A percentile compares a stretch with the other conserved stretches of the same genome.
These are phyloP conservation scores for Aspergillus sp. DNA, from an alignment of 2,329 filamentous ascomycete genomes.

Conservation along the genomic window DNA sequence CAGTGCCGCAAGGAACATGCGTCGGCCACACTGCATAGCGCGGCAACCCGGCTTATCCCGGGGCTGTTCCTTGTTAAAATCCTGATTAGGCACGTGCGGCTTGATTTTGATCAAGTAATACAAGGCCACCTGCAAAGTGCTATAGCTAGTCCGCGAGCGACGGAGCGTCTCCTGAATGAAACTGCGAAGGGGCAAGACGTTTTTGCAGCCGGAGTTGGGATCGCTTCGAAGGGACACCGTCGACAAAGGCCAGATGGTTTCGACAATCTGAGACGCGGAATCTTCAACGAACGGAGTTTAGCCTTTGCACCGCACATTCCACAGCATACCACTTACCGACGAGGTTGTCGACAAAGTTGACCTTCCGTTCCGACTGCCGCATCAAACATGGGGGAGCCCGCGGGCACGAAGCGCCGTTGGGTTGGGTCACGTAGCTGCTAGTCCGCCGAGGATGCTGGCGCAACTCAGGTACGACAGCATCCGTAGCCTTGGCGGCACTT, in stretches of 20 bases:
- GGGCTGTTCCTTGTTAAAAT: slow-evolving; percentile 79
- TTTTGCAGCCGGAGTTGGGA: slow-evolving; percentile 53
- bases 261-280: slow-evolving; percentile 93
- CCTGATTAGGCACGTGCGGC: slow-evolving; percentile 69
- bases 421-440: slow-evolving; percentile 44
- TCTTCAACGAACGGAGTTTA: slow-evolving; percentile 53
- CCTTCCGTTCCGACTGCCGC: slow-evolving; percentile 83
- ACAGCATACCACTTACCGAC: slow-evolving; percentile 67
- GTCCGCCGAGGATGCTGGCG: slow-evolving; percentile 46
- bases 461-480: slow-evolving; percentile 31
- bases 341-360: slow-evolving; percentile 91
- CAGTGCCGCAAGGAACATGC: slow-evolving; percentile 92
- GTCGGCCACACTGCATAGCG: slow-evolving; percentile 85
- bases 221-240: slow-evolving; percentile 69
- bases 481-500: slow-evolving; percentile 19
- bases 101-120: slow-evolving; percentile 96
- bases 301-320: slow-evolving; percentile 12
- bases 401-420: slow-evolving; percentile 36
- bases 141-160: slow-evolving; percentile 92
- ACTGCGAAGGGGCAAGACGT: slow-evolving; percentile 78
- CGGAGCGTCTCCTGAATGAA: slow-evolving; percentile 97
- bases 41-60: slow-evolving; percentile 62
- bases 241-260: slow-evolving; percentile 92
- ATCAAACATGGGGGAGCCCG: slow-evolving; percentile 65
- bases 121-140: slow-evolving; percentile 88